These are phyloP conservation scores for Agaricales sp. DNA, from an alignment of 1,284 basidiomycete species.

Conservation along the genomic window DNA sequence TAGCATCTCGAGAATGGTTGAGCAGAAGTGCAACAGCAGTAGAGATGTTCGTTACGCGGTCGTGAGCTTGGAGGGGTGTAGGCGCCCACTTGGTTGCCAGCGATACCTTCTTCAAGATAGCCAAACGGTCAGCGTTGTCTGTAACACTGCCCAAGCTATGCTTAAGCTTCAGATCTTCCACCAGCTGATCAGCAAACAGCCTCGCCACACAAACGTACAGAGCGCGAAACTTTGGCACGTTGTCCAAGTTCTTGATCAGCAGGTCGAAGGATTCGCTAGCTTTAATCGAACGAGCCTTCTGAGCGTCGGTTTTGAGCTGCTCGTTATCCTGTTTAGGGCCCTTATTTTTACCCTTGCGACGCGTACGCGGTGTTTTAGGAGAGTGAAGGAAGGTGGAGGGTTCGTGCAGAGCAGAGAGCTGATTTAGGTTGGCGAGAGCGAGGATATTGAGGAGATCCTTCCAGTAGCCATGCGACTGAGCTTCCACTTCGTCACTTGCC, in stretches of 20 bases:
- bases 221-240: slow-evolving; percentile 38
- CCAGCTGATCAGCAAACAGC: slow-evolving; percentile 44
- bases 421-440: slow-evolving; percentile 36
- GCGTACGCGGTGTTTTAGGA: not conserved
- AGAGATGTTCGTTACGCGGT: slow-evolving; percentile 50
- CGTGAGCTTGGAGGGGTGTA: slow-evolving; percentile 44
- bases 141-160: slow-evolving; percentile 21
- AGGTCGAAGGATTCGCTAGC: slow-evolving; percentile 21
- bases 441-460: slow-evolving; percentile 60
- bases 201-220: slow-evolving; percentile 54
- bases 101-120: slow-evolving; percentile 33
- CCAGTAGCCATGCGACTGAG: slow-evolving; percentile 49
- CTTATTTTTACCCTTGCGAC: not conserved
- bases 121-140: slow-evolving; percentile 18
- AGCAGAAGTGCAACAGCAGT: slow-evolving; percentile 51
- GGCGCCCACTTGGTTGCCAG: slow-evolving; percentile 66
- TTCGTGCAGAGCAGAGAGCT: slow-evolving; percentile 22
- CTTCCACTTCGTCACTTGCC: slow-evolving; percentile 14
- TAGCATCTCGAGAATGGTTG: slow-evolving; percentile 21
- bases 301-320: slow-evolving; percentile 10
- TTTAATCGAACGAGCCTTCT: slow-evolving; percentile 17
- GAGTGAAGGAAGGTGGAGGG: slow-evolving; percentile 24
- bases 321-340: not conserved
- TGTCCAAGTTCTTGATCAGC: slow-evolving; percentile 31
- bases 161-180: slow-evolving; percentile 33